These are phyloP conservation scores for Claviceps quebecensis DNA, from an alignment of 2,329 filamentous ascomycete species.

Conservation along the genomic window DNA sequence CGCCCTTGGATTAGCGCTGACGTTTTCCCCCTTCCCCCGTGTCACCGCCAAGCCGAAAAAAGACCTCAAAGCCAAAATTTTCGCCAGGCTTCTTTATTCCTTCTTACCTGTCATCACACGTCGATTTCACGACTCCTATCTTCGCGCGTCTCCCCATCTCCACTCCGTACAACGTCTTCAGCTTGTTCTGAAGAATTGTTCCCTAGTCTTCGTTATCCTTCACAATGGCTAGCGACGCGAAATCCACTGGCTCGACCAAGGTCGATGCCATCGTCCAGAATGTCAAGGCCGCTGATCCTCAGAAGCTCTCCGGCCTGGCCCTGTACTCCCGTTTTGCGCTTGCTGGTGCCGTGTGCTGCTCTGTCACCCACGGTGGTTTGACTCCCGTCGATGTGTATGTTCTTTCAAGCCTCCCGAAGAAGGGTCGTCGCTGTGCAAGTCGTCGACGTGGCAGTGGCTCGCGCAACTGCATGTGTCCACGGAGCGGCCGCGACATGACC, in stretches of 20 bases:
- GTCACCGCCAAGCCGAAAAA: neutral
- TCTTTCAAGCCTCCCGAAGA: neutral
- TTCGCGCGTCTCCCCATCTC: constrained; percentile 2
- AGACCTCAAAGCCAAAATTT: constrained; percentile 2
- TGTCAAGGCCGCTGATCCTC: constrained; percentile 25
- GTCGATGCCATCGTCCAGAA: constrained; percentile 30
- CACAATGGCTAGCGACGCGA: constrained; percentile 29
- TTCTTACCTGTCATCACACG: neutral
- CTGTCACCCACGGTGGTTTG: constrained; percentile 89
- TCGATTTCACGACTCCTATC: neutral
- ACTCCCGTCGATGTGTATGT: constrained; percentile 99
- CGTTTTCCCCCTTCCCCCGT: neutral
- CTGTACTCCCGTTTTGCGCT: constrained; percentile 97
- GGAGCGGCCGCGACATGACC: neutral
- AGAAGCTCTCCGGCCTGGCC: constrained; percentile 36
- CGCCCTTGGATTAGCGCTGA: neutral
- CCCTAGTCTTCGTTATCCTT: constrained; percentile 5
- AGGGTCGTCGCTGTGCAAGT: neutral
- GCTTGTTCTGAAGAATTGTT: neutral
- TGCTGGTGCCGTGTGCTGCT: constrained; percentile 95
- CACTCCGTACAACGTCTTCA: constrained; percentile 6
- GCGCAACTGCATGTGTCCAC: neutral
- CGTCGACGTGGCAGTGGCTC: neutral
- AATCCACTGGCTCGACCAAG: constrained; percentile 27
- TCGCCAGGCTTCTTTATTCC: neutral